Base-by-base conservation (phyloP, 371 early-diverging fungal species). In the Massospora cicadina region DNA sequence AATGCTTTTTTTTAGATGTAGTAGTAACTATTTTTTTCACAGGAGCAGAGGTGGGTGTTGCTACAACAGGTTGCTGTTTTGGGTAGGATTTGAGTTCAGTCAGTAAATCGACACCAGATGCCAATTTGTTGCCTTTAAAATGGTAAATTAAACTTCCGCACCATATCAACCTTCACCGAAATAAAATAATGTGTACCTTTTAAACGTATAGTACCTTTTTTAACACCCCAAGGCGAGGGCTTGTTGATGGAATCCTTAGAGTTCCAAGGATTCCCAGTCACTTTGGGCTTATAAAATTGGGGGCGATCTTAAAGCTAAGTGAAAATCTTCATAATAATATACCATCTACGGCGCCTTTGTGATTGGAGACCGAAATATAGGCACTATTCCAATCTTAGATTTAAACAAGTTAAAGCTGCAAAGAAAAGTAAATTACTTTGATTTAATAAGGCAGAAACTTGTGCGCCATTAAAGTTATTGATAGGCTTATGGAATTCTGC, bases 221-320 rank as follows among this genome's bases (percentile, higher is more conserved):
- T 57, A 27, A 57, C n/a, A 23, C 58, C 58, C 58, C 58, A 57
- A 57, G 58, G 58, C 7, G 58, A 57, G 26, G 58, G 12, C 28
- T 57, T 57, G 26, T 57, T 57, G 23, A 23, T 26, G 7, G 25
- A 23, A n/a, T 57, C 58, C 28, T 57, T 57, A 57, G 3, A 23
- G 7, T 26, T 26, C 58, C 58, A 57, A 57, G 58, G 23, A 57
- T 23, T 25, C 17, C 25, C 58, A 57, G 58, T 12, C 17, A n/a
- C 58, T 57, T 57, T 57, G 28, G 58, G 58, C 28, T 57, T 57
- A n/a, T 57, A 57, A 57, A 57, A 10, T 26, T 25, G 25, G 12
- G 58, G 58, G 13, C 26, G 23, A 12, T 57, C 58, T 57, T 43
- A 43, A 43, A 43, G 10, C 17, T 43, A 43, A 43, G 5, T 43